Base-by-base conservation (phyloP, 441 rosid genomes). In the Syzygium syzygioides region DNA sequence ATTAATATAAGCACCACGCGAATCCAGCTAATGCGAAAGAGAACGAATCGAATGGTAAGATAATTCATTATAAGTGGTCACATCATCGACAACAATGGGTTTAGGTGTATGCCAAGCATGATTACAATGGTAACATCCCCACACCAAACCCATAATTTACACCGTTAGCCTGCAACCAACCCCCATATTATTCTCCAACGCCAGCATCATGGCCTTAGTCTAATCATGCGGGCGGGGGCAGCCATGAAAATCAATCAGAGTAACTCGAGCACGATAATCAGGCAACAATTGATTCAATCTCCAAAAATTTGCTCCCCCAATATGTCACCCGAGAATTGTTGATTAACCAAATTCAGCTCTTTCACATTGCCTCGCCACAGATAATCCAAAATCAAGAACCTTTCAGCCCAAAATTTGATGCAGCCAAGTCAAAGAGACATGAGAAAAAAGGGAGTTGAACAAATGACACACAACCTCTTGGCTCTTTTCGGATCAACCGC, bases 401-500 rank as follows among this genome's bases (percentile, higher is more conserved):
- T 30, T 52, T 19, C 26, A 62, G 80, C 76, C 54, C n/a, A 85
- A 59, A 59, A 80, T 23, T 15, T 18, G 13, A 52, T 28, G 6
- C 87, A 37, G 48, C 17, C 32, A 62, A 52, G 37, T 56, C 52
- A 37, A 54, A 55, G 11, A 17, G 32, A 41, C 25, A 11, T 37
- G 0, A 26, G 0, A 28, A 68, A 48, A 48, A 20, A 26, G 68
- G 37, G 89, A 76, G 45, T 23, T 23, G 52, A 76, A 66, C 64
- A 64, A 64, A 50, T 28, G 52, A 32, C 55, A 15, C 57, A 7
- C 87, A 87, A 96, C 99, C 99, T 97, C 93, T 96, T 97, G 87
- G 99, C 99, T 89, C 94, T 91, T 88, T 96, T 96, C 20, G 99
- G 99, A 91, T 97, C 99, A 48, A 95, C 79, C 41, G 93, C 89